Base-by-base conservation (phyloP, 2,329 filamentous ascomycete genomes). In the Arthrobotrys pseudoclavata region DNA sequence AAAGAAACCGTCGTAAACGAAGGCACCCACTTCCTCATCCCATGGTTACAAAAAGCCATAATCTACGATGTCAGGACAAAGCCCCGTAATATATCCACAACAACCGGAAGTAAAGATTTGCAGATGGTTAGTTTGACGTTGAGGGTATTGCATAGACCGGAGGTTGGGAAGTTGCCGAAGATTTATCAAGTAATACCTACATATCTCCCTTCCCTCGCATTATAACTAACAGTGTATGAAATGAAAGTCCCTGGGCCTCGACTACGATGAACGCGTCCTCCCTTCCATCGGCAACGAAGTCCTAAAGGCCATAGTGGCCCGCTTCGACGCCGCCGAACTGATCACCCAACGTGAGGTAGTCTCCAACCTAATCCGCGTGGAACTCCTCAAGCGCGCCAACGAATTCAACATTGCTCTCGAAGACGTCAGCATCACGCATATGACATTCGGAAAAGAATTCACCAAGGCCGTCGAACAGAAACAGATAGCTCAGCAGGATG, bases 361-460 rank as follows among this genome's bases (percentile, higher is more conserved):
- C 82, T 95, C 91, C 80, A 91, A 97, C 85, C 92, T 94, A 82
- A 99, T 99, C 87, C 94, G 93, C 79, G 88, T 89, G 81, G 96
- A 99, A 84, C 90, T 99, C 61, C 91, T 96, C 83, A 94, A 92
- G 86, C 94, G 96, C 82, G 96, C 96, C 57, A 87, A 91, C 83
- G 96, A 99, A 85, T 99, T 99, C 90, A 97, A 99, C 88, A 99
- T 99, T 83, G 93, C 94, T 29, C 92, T 99, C 67, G 96, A 99
- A 86, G 96, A 99, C 83, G 96, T 99, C 77, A 97, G 93, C 83
- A 99, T 99, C 85, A 99, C 96, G 79, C 96, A 99, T 88, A 99
- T 99, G 96, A 99, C 96, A 66, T 99, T 99, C 84, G 96, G 96
- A 82, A 95, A 95, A 85, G 96, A 99, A 86, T 99, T 99, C 88